Evolutionary conservation across 2,329 filamentous ascomycete species (phyloP).

Genomic region (Stachybotrys chartarum): DNA sequence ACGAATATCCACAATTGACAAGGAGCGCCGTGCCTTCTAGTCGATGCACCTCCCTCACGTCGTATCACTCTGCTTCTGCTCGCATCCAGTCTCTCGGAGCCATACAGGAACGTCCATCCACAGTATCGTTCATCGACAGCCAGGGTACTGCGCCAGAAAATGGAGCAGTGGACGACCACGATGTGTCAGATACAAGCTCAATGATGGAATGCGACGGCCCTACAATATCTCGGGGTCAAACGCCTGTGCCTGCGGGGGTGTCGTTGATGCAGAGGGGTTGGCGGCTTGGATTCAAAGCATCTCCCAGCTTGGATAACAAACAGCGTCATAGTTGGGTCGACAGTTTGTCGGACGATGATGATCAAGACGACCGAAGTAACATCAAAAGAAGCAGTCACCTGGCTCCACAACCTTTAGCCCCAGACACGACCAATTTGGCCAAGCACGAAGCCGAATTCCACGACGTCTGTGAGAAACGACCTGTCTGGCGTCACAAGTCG

Average conservation of each 20-base stretch:
- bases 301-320: neutral
- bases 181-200: conserved; percentile 19
- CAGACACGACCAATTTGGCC: neutral
- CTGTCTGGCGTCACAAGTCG: neutral
- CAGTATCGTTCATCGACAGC: conserved; percentile 24
- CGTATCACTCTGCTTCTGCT: conserved; percentile 20
- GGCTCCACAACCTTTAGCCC: conserved; percentile 23
- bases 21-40: conserved; percentile 10
- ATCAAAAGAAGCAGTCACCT: conserved; percentile 9
- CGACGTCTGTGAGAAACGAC: neutral
- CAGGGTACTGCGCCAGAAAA: conserved; percentile 12
- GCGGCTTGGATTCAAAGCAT: neutral
- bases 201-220: conserved; percentile 6
- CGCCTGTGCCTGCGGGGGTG: neutral
- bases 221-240: neutral
- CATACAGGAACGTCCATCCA: conserved; percentile 28
- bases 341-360: conserved; percentile 25
- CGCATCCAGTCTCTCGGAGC: conserved; percentile 22
- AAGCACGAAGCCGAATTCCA: neutral
- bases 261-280: neutral
- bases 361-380: conserved; percentile 9
- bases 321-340: conserved; percentile 26
- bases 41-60: conserved; percentile 12
- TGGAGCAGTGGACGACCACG: conserved; percentile 24
- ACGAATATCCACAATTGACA: conserved; percentile 13